Conservation (phyloP, 2,329 filamentous ascomycete genomes). For the Cladophialophora chaetospira region DNA sequence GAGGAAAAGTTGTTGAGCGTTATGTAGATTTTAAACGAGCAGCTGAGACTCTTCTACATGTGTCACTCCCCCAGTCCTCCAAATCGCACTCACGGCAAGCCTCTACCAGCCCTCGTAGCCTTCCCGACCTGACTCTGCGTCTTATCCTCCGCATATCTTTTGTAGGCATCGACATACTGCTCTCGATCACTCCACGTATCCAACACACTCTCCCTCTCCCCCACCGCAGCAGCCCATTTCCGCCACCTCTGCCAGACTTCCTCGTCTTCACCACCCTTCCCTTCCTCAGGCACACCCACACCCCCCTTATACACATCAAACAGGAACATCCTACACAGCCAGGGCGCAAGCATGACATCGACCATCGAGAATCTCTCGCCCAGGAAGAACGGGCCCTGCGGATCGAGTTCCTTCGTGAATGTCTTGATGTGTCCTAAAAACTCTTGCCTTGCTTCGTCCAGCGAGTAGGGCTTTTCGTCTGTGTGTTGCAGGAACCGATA, state of each 20-base stretch:
- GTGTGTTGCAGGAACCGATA: slow-evolving; percentile 62
- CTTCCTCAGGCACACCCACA: slow-evolving; percentile 51
- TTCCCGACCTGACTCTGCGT: slow-evolving; percentile 64
- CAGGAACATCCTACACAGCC: slow-evolving; percentile 70
- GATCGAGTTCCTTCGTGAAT: slow-evolving; percentile 64
- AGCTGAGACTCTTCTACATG: neutral
- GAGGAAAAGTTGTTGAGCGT: too few species aligned
- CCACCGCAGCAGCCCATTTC: slow-evolving; percentile 63
- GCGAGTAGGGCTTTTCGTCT: slow-evolving; percentile 42
- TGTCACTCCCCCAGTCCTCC: neutral
- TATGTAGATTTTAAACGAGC: neutral
- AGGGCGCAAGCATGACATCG: slow-evolving; percentile 72
- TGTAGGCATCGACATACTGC: slow-evolving; percentile 69
- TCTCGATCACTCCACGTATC: slow-evolving; percentile 69
- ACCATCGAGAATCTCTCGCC: slow-evolving; percentile 66
- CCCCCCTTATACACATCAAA: slow-evolving; percentile 73
- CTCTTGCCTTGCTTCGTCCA: slow-evolving; percentile 59
- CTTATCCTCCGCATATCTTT: slow-evolving; percentile 66
- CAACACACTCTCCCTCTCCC: slow-evolving; percentile 62
- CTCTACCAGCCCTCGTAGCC: slow-evolving; percentile 63
- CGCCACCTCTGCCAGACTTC: slow-evolving; percentile 66
- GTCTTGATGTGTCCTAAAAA: slow-evolving; percentile 62
- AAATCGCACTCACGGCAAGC: slow-evolving; percentile 55
- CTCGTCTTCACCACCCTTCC: slow-evolving; percentile 56
- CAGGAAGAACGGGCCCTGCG: slow-evolving; percentile 65